These are phyloP conservation scores for Globisporangium barbulae DNA, from an alignment of 352 stramenopile species.

Conservation along the genomic window DNA sequence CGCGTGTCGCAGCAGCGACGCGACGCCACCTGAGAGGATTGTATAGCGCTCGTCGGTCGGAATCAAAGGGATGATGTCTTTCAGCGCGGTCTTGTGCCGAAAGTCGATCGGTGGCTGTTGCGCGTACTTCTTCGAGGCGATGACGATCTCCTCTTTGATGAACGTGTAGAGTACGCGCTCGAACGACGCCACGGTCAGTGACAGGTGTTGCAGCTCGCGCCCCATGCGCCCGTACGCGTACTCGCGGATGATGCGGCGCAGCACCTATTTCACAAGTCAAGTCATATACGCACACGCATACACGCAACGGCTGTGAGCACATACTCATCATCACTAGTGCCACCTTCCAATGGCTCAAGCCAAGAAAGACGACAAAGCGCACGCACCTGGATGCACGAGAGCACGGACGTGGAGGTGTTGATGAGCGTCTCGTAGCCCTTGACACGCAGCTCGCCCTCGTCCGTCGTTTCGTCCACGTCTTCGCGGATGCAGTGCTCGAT, in stretches of 20 bases:
- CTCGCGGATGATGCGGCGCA: conserved; percentile 84
- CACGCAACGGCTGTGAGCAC: no score
- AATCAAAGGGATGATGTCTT: conserved; percentile 88
- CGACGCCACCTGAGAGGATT: conserved; percentile 75
- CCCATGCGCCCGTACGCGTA: conserved; percentile 81
- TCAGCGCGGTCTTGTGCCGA: conserved; percentile 75
- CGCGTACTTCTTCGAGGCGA: conserved; percentile 66
- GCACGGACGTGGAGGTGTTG: conserved; percentile 60
- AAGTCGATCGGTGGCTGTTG: conserved; percentile 62
- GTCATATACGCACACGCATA: background rate
- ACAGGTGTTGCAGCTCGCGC: conserved; percentile 82
- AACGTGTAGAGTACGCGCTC: conserved; percentile 86
- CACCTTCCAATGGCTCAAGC: no score
- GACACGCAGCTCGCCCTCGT: conserved; percentile 68
- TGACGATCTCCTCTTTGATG: conserved; percentile 86
- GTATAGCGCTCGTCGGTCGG: conserved; percentile 77
- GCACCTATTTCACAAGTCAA: conserved; percentile 23
- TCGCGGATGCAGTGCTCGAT: conserved; percentile 59
- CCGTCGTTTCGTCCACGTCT: conserved; percentile 44
- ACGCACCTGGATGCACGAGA: conserved; percentile 62
- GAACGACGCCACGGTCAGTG: conserved; percentile 80
- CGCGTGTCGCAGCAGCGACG: conserved; percentile 74
- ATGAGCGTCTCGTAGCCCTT: conserved; percentile 73
- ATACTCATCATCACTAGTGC: no score
- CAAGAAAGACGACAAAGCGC: background rate